These are phyloP conservation scores for Pseudogymnoascus sp. DNA, from an alignment of 2,329 filamentous ascomycete species.

Conservation along the genomic window DNA sequence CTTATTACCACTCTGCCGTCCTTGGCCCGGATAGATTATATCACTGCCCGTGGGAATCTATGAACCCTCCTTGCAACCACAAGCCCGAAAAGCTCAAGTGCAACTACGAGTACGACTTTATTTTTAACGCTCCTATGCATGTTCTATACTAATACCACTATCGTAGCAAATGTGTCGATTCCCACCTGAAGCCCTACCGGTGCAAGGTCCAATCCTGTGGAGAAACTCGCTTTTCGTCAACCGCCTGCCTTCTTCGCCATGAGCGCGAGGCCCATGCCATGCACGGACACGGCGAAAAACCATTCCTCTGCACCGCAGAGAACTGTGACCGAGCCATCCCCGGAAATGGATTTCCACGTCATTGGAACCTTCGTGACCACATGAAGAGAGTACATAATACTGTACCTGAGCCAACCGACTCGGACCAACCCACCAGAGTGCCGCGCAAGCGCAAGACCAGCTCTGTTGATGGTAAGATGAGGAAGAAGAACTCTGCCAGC, in stretches of 20 bases:
- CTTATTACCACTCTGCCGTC: slow-evolving; percentile 60
- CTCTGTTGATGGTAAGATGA: slow-evolving; percentile 10
- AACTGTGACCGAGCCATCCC: slow-evolving; percentile 77
- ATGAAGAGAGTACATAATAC: slow-evolving; percentile 89
- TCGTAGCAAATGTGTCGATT: slow-evolving; percentile 88
- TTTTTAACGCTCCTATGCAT: neutral
- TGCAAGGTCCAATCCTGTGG: slow-evolving; percentile 82
- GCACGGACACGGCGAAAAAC: slow-evolving; percentile 89
- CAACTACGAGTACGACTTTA: slow-evolving; percentile 81
- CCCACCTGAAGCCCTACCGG: slow-evolving; percentile 90
- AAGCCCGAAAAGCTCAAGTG: slow-evolving; percentile 94
- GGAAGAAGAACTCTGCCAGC: slow-evolving; percentile 9
- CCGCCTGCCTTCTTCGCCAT: slow-evolving; percentile 86
- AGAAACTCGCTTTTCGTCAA: slow-evolving; percentile 86
- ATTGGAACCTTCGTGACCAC: slow-evolving; percentile 94
- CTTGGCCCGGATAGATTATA: slow-evolving; percentile 71
- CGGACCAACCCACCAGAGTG: slow-evolving; percentile 1
- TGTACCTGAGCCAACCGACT: slow-evolving; percentile 17
- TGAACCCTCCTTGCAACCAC: slow-evolving; percentile 67
- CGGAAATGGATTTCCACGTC: slow-evolving; percentile 85
- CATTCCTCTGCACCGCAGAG: slow-evolving; percentile 79
- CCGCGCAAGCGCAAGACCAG: slow-evolving; percentile 10
- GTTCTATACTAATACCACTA: slow-evolving; percentile 21
- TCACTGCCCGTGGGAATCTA: slow-evolving; percentile 84
- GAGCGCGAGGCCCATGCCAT: slow-evolving; percentile 93